Base-by-base conservation (phyloP, 768 basidiomycete species). In the Mycena leptocephala region DNA sequence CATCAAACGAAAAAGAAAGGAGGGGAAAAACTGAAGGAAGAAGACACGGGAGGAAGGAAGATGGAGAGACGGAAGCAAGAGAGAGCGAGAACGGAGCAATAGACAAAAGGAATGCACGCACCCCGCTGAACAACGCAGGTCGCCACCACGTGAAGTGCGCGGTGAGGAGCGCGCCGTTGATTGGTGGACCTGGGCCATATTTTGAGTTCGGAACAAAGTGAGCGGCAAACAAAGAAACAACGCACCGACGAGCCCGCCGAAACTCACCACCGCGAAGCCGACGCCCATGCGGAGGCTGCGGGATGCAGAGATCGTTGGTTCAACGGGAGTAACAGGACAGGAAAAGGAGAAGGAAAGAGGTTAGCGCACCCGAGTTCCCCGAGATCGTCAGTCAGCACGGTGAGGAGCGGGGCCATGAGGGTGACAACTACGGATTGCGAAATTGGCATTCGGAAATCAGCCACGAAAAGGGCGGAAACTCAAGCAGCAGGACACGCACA, bases 321-420 rank as follows among this genome's bases (percentile, higher is more conserved):
- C n/a, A n/a, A n/a, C n/a, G n/a, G n/a, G n/a, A n/a, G n/a, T n/a
- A n/a, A n/a, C n/a, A n/a, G n/a, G n/a, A n/a, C n/a, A n/a, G n/a
- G n/a, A n/a, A n/a, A n/a, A n/a, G n/a, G n/a, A n/a, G n/a, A n/a
- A n/a, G n/a, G n/a, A n/a, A n/a, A n/a, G n/a, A n/a, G n/a, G n/a
- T n/a, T n/a, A n/a, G n/a, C n/a, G 30, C 26, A 85, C 85, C 87
- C 87, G 10, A 87, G 74, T 62, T 88, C 84, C 1, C 82, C 80
- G 3, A 84, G 26, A 61, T 88, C 79, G 10, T 41, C 75, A 0
- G 84, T 84, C 2, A 88, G 80, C 8, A 77, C 32, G 5, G 84
- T 74, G 20, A 87, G 69, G 6, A 85, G 64, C 2, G 87, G 86
- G 0, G 79, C 62, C 69, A 83, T 43, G 68, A 85, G 30, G 10